Evolutionary conservation across 2,329 filamentous ascomycete species (phyloP).

Genomic region (Myriangium duriaei): DNA sequence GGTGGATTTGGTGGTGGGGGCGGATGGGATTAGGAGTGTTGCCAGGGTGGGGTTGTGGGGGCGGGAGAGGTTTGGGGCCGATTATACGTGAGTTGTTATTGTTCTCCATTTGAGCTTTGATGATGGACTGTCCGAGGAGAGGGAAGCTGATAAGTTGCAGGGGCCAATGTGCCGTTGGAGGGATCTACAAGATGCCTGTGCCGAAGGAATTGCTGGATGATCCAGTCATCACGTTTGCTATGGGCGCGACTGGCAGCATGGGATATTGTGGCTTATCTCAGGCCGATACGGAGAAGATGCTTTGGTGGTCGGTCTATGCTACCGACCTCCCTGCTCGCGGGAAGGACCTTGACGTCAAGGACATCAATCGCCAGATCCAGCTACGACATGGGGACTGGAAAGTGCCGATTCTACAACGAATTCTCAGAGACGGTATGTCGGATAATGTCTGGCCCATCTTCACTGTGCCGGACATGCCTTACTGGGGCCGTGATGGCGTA

Average conservation of each 20-base stretch:
- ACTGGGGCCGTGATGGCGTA: constrained; percentile 34
- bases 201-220: constrained; percentile 18
- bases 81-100: constrained; percentile 5
- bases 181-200: constrained; percentile 29
- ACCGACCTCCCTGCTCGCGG: constrained; percentile 1
- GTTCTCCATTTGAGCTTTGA: background rate
- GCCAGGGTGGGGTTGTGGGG: constrained; percentile 24
- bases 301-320: constrained; percentile 11
- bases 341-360: constrained; percentile 7
- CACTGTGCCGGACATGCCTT: constrained; percentile 27
- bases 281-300: constrained; percentile 6
- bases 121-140: no score
- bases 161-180: constrained; percentile 28
- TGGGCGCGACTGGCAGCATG: constrained; percentile 38
- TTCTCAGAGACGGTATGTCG: constrained; percentile 27
- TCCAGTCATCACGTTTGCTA: constrained; percentile 30
- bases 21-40: constrained; percentile 16
- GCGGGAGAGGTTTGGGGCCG: constrained; percentile 21
- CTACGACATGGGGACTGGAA: constrained; percentile 33
- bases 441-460: constrained; percentile 18
- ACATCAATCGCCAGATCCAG: constrained; percentile 26
- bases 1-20: constrained; percentile 16
- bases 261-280: constrained; percentile 27
- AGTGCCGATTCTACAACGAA: constrained; percentile 26
- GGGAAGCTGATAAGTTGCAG: no score